Base-by-base conservation (phyloP, 2,329 filamentous ascomycete genomes). In the Fusarium lateritium region DNA sequence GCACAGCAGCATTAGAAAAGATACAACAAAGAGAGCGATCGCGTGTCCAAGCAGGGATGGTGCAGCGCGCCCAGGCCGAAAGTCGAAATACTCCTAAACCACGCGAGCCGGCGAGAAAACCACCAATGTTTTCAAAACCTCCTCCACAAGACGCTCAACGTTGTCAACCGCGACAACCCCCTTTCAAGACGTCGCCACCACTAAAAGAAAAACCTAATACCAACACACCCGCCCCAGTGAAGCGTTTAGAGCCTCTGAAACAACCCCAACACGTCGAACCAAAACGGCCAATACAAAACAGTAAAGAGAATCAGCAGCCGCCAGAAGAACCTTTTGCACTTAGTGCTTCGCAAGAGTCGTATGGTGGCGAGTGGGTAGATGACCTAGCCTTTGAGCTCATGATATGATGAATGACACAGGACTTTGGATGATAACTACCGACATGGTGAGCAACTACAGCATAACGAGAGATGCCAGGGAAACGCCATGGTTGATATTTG, bases 321-420 rank as follows among this genome's bases (percentile, higher is more conserved):
- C 71, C 64, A 14, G 52, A 51, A 9, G 39, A 56, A 28, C 22
- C 43, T 19, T 58, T 58, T 28, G 57, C 39, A 19, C 61, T 57
- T n/a, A 72, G 59, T 36, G 74, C 71, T 13, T 81, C 79, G 11
- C 79, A 81, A 56, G 79, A 81, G 69, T 74, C 79, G 2, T 81
- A 80, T 19, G 79, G 79, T 7, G 79, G 79, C 4, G 78, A 73
- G 13, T 81, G 79, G 79, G 66, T 81, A 6, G 79, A 81, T 26
- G 78, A 81, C 19, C 63, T 78, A n/a, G 77, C 74, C 2, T 57
- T 73, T 7, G 79, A 80, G 26, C 49, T 79, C 6, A 73, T 75
- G 69, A 71, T 75, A 53, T 74, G 50, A 67, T 44, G 58, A 63
- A 64, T 26, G 33, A 64, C 14, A 60, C 36, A n/a, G 24, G 44